phyloP scores from a whole-genome alignment of 1,284 basidiomycete species.

The Sanghuangporus weigelae region DNA sequence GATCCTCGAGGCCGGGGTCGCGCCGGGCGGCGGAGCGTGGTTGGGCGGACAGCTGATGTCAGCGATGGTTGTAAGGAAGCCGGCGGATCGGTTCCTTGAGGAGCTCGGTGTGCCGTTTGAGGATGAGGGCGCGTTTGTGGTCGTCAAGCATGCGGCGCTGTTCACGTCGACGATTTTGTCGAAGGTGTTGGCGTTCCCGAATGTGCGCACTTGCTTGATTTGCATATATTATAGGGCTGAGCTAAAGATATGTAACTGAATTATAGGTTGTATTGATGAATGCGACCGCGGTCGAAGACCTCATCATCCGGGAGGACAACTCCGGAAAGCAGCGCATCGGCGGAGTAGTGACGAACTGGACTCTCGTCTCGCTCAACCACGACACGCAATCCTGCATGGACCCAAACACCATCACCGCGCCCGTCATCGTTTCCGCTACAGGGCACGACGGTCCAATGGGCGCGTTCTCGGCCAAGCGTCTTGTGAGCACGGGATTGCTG shows the following conservation, averaged over 20 bases:
- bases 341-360: slow-evolving; percentile 88
- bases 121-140: slow-evolving; percentile 77
- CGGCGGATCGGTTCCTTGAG: slow-evolving; percentile 68
- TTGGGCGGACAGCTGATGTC: slow-evolving; percentile 82
- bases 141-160: slow-evolving; percentile 77
- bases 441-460: slow-evolving; percentile 84
- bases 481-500: slow-evolving; percentile 71
- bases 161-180: slow-evolving; percentile 80
- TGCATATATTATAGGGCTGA: slow-evolving; percentile 21
- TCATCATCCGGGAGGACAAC: slow-evolving; percentile 63
- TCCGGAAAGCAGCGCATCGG: slow-evolving; percentile 61
- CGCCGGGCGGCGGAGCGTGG: slow-evolving; percentile 80
- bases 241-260: too few relatives aligned
- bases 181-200: slow-evolving; percentile 68
- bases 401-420: slow-evolving; percentile 78
- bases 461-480: slow-evolving; percentile 79
- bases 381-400: slow-evolving; percentile 85
- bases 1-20: slow-evolving; percentile 78
- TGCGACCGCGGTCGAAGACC: slow-evolving; percentile 74
- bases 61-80: slow-evolving; percentile 84
- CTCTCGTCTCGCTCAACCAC: slow-evolving; percentile 76
- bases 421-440: slow-evolving; percentile 65
- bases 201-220: slow-evolving; percentile 39
- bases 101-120: slow-evolving; percentile 77
- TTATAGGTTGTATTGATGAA: slow-evolving; percentile 46